Evolutionary conservation across 192 early-diverging fungal genomes (phyloP), one percentile per base, ranked within the genome.

Genomic region (Coemansia sp.): DNA sequence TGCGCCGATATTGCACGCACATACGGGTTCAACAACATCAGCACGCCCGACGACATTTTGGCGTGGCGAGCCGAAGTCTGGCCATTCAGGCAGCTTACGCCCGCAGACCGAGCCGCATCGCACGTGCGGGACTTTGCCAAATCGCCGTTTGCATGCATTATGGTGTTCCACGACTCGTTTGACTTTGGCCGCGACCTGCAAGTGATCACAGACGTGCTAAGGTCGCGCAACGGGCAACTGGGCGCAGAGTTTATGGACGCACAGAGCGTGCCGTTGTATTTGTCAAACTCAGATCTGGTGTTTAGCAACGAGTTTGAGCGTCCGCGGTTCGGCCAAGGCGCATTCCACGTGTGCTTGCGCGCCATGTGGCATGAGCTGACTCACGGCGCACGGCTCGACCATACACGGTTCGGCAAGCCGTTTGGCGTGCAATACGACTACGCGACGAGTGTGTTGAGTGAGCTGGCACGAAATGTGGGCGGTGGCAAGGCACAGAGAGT

Each of bases 131-230:
- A 75, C 60, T 81, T 53, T 47, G 52, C 84, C 12, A 62, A 68
- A 21, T 72, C 81, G 21, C 84, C 83, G 22, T 86, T 94, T 59
- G 77, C 85, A 34, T 87, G 87, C 0, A 81, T 92, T 0, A 84
- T 95, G 87, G 76, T 91, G 58, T 91, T 95, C 74, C 90, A 97
- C 71, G 94, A 97, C 67, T 90, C 91, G 31, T 74, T 79, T 19
- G 88, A 97, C 65, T 95, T 89, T 91, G 94, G 93, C 26, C 85
- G 90, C 38, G 94, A 95, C 64, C 67, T 93, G 57, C 93, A 95
- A 70, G 75, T 94, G 1, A 85, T 84, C 44, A 79, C 87, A 55
- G 94, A 97, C 48, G 76, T 92, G 1, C 74, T 93, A 25, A 74
- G 79, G 23, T 82, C 84, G 34, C 57, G 84, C 63, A 71, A 83